Base-by-base conservation (phyloP, 2,329 filamentous ascomycete genomes). In the Karstenula rhodostoma region DNA sequence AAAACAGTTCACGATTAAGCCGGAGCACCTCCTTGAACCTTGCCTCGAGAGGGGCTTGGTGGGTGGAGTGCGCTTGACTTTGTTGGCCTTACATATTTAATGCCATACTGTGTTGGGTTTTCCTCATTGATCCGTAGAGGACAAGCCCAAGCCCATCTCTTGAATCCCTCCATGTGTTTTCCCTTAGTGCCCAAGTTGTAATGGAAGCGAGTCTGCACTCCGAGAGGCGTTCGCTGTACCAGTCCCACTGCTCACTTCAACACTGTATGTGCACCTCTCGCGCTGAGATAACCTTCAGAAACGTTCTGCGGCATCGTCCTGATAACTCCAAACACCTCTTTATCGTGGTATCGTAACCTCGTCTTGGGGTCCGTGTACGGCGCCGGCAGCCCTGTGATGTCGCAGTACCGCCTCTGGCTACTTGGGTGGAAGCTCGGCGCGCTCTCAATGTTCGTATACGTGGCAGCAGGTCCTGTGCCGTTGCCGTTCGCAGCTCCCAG, bases 51-150 rank as follows among this genome's bases (percentile, higher is more conserved):
- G 91, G 87, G 84, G 78, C 78, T 81, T 83, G 88, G 88, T 90
- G 92, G 89, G 88, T 97, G 91, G 92, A 90, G 87, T 89, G 86
- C 83, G 92, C 87, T 96, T 97, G 94, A 96, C 92, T 97, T 92
- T 91, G 91, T 87, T 89, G 91, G 86, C 90, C 91, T 84, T 81
- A 95, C 91, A 94, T 86, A 65, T 63, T 60, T 57, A 51, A 56
- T 57, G 27, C 49, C 22, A 15, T 43, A 42, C 29, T 29, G 29
- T 53, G 35, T 40, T 32, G 9, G 13, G 3, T 22, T 4, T 19
- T 49, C 27, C 47, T 19, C 25, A 7, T 19, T 6, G 15, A 49
- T 12, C 8, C 19, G n/a, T 44, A 44, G 7, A 32, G 29, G 2
- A 22, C 42, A 13, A 12, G 19, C 12, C 42, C 42, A 13, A 12